phyloP scores from a whole-genome alignment of 1,139 yeast genomes.

The Geotrichum europaeum region DNA sequence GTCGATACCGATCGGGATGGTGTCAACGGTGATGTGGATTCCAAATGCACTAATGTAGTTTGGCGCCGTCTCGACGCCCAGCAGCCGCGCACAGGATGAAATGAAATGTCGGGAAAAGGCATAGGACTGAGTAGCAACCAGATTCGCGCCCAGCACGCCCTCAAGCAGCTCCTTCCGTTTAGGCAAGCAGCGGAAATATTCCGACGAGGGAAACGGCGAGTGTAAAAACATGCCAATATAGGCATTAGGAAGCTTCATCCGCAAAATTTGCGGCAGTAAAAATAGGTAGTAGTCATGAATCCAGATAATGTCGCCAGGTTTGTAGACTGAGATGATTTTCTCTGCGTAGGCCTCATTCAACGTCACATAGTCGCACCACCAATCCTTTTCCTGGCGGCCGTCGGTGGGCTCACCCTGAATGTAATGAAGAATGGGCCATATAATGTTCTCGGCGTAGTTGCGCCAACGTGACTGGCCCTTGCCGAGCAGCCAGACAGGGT shows the following conservation, averaged over 20 bases:
- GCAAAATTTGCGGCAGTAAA: conserved; percentile 75
- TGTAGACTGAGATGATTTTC: conserved; percentile 62
- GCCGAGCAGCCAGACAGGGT: conserved; percentile 80
- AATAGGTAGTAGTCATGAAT: conserved; percentile 87
- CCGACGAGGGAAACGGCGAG: conserved; percentile 88
- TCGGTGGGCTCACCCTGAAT: conserved; percentile 67
- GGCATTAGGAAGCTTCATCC: conserved; percentile 77
- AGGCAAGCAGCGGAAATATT: conserved; percentile 82
- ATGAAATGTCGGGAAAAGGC: conserved; percentile 87
- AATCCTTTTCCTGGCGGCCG: conserved; percentile 63
- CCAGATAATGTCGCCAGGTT: conserved; percentile 93
- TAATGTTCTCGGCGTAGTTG: conserved; percentile 76
- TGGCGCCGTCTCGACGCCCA: conserved; percentile 40
- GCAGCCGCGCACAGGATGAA: conserved; percentile 56
- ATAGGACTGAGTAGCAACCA: conserved; percentile 77
- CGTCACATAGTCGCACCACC: conserved; percentile 89
- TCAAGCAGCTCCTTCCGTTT: conserved; percentile 76
- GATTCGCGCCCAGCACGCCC: conserved; percentile 86
- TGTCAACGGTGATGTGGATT: conserved; percentile 60
- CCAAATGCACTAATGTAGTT: conserved; percentile 69
- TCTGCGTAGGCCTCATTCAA: conserved; percentile 88
- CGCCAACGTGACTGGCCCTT: conserved; percentile 69
- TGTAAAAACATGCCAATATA: conserved; percentile 62
- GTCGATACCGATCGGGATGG: conserved; percentile 85
- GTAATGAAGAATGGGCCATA: conserved; percentile 95